These are phyloP conservation scores for Leccinum pallidistipes DNA, from an alignment of 1,284 basidiomycete species.

Conservation along the genomic window DNA sequence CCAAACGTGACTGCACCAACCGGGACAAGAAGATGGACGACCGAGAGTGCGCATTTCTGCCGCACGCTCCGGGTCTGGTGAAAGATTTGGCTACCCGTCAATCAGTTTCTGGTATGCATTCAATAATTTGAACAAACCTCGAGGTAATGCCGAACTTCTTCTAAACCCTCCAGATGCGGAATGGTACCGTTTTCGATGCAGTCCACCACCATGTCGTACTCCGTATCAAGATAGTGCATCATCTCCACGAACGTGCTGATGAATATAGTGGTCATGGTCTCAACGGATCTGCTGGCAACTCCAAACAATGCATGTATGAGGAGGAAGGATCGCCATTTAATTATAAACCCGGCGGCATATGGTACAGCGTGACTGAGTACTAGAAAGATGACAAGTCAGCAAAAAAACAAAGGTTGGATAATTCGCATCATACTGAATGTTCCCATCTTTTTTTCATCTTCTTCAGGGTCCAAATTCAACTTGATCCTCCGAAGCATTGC, in stretches of 20 bases:
- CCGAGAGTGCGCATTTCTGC: constrained; percentile 20
- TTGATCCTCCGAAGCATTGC: background rate
- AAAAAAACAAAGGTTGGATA: background rate
- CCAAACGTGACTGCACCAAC: constrained; percentile 20
- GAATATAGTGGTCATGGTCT: constrained; percentile 12
- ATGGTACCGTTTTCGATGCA: constrained; percentile 16
- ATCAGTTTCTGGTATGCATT: background rate
- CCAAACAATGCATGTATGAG: constrained; percentile 24
- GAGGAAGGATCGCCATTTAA: constrained; percentile 22
- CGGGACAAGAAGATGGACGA: constrained; percentile 15
- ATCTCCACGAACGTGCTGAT: constrained; percentile 17
- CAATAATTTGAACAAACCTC: constrained; percentile 5
- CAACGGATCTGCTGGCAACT: constrained; percentile 12
- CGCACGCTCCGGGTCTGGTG: constrained; percentile 20
- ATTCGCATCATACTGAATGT: constrained; percentile 17
- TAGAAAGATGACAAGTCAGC: constrained; percentile 4
- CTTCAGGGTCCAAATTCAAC: constrained; percentile 5
- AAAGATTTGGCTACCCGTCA: constrained; percentile 9
- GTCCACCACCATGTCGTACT: constrained; percentile 17
- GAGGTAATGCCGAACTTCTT: constrained; percentile 10
- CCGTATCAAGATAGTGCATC: constrained; percentile 17
- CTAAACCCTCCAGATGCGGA: constrained; percentile 14
- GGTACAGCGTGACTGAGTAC: constrained; percentile 21
- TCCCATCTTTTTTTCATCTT: constrained; percentile 13
- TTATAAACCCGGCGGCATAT: constrained; percentile 19